Conservation (phyloP, 2,329 filamentous ascomycete genomes). For the Colletotrichum coccodes region DNA sequence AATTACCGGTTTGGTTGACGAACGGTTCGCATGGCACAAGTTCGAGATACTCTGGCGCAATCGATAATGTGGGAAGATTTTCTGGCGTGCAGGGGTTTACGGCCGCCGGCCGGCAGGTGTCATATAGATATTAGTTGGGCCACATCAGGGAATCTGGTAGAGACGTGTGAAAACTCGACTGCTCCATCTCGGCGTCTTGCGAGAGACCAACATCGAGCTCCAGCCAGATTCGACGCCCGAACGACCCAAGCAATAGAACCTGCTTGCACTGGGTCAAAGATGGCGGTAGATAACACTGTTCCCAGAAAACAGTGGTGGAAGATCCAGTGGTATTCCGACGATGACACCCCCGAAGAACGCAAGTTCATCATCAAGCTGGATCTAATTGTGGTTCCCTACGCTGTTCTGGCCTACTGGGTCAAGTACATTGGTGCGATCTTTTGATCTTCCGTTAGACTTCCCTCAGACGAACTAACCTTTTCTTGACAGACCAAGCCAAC, state of each 20-base stretch:
- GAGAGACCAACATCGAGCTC: not conserved
- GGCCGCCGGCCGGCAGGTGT: not conserved
- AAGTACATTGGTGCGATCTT: constrained; percentile 36
- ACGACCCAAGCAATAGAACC: no score
- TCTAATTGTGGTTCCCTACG: constrained; percentile 47
- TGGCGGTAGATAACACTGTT: constrained; percentile 8
- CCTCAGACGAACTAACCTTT: not conserved
- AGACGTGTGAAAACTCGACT: not conserved
- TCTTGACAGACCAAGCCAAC: constrained; percentile 39
- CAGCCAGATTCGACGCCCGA: not conserved
- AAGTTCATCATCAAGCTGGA: constrained; percentile 54
- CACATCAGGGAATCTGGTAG: not conserved
- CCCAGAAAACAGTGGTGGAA: constrained; percentile 46
- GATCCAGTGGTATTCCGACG: constrained; percentile 58
- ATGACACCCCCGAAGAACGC: constrained; percentile 56
- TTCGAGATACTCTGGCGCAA: constrained; percentile 20
- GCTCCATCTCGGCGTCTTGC: no score
- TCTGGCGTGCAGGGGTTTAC: not conserved
- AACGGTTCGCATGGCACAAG: constrained; percentile 19
- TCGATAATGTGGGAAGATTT: constrained; percentile 5
- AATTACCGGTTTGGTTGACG: not conserved
- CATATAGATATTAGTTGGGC: not conserved
- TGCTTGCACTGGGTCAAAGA: not conserved
- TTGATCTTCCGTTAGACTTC: not conserved
- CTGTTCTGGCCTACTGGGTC: constrained; percentile 42